A percentile compares a stretch with the other conserved stretches of the same genome.
Conservation (phyloP, 208 protist genomes). For the Trypanosoma lewisi region DNA sequence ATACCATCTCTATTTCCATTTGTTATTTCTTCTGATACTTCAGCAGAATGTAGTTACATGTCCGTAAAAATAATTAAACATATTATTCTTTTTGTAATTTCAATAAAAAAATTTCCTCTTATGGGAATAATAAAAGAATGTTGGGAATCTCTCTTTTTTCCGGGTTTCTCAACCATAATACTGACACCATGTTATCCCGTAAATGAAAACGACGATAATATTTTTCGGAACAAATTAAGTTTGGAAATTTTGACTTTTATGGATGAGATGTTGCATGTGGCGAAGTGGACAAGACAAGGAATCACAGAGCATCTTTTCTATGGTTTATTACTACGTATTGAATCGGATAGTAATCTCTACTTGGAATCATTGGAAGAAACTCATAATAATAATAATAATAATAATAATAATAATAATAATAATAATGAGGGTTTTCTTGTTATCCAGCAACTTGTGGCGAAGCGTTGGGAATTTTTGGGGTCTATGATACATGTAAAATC, state of each 20-base stretch:
- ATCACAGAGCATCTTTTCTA: slow-evolving; percentile 25
- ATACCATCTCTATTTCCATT: slow-evolving; percentile 6
- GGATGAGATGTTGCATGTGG: slow-evolving; percentile 31
- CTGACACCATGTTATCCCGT: not conserved
- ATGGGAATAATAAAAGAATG: slow-evolving; percentile 10
- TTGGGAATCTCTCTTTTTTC: slow-evolving; percentile 17
- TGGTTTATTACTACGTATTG: slow-evolving; percentile 28
- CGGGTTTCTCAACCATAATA: not conserved
- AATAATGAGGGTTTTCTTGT: slow-evolving; percentile 12
- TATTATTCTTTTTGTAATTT: slow-evolving; percentile 1
- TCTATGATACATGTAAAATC: slow-evolving; percentile 9
- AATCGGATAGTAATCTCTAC: slow-evolving; percentile 30
- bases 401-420: not conserved
- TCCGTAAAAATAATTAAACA: slow-evolving; percentile 6
- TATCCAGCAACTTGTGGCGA: slow-evolving; percentile 17
- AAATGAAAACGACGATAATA: not conserved
- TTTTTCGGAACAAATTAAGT: slow-evolving; percentile 4
- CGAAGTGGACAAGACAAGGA: slow-evolving; percentile 35
- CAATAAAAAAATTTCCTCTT: not conserved
- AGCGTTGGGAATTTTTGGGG: slow-evolving; percentile 16
- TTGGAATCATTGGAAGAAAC: slow-evolving; percentile 1
- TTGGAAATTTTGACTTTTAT: slow-evolving; percentile 25
- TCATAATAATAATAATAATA: slow-evolving; percentile 3
- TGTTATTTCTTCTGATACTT: slow-evolving; percentile 1
- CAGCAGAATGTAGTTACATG: slow-evolving; percentile 5